Evolutionary conservation across 2,329 filamentous ascomycete genomes (phyloP).

Genomic region (Coccinonectria pachysandricola): DNA sequence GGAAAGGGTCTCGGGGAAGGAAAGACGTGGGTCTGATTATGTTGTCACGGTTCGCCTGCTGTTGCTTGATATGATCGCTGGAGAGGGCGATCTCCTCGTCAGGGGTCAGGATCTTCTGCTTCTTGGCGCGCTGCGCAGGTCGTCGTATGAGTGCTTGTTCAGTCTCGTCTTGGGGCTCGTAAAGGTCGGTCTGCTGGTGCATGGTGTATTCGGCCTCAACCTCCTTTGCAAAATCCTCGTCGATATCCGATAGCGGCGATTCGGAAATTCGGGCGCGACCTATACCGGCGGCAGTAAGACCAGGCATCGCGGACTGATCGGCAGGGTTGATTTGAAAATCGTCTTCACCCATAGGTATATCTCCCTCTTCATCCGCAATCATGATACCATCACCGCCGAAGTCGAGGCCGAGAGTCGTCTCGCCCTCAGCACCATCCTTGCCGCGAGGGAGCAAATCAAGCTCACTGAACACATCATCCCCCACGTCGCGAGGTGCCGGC

Average conservation of each 20-base stretch:
- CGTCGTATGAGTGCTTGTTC: conserved; percentile 52
- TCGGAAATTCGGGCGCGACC: conserved; percentile 54
- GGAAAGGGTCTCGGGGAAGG: conserved; percentile 74
- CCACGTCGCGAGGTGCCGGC: conserved; percentile 53
- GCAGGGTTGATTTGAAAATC: conserved; percentile 56
- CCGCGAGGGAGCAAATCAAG: conserved; percentile 46
- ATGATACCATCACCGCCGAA: conserved; percentile 44
- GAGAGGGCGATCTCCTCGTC: conserved; percentile 73
- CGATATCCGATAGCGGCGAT: conserved; percentile 60
- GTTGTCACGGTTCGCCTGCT: conserved; percentile 75
- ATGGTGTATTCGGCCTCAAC: conserved; percentile 48
- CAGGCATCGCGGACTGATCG: conserved; percentile 48
- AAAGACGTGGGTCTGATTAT: conserved; percentile 78
- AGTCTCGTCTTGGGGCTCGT: conserved; percentile 48
- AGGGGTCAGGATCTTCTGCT: conserved; percentile 71
- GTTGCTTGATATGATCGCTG: conserved; percentile 68
- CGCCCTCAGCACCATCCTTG: conserved; percentile 46
- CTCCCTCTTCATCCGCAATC: conserved; percentile 54
- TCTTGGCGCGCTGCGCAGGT: conserved; percentile 61
- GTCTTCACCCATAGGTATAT: conserved; percentile 49
- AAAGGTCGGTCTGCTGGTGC: conserved; percentile 46
- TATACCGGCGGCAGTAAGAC: conserved; percentile 35
- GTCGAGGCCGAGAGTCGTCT: conserved; percentile 43
- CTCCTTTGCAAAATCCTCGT: conserved; percentile 50
- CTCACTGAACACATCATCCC: conserved; percentile 61